Conservation (phyloP, 805 yeast species). For the Saccharomycopsis guyanensis region DNA sequence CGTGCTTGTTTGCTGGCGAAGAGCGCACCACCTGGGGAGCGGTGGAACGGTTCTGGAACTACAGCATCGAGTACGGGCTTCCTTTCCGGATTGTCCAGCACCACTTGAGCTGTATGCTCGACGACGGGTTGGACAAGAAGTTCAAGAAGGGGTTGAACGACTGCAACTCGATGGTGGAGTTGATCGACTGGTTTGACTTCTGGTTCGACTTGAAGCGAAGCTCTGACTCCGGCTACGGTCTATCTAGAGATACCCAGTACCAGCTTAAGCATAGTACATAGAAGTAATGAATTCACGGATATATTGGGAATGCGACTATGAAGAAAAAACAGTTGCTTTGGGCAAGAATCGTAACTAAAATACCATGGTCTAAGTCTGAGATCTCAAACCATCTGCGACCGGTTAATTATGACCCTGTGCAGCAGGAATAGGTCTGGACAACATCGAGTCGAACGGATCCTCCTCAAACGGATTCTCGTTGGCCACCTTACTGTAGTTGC, state of each 20-base stretch:
- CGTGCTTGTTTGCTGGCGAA: conserved; percentile 77
- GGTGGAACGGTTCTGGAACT: conserved; percentile 75
- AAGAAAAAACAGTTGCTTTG: no score
- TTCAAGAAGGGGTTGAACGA: conserved; percentile 59
- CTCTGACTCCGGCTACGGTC: conserved; percentile 66
- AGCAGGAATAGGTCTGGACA: conserved; percentile 5
- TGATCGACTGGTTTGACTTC: conserved; percentile 77
- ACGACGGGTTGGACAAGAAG: conserved; percentile 36
- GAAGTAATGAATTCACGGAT: no score
- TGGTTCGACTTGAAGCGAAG: conserved; percentile 58
- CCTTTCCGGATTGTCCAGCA: conserved; percentile 83
- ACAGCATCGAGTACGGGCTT: conserved; percentile 69
- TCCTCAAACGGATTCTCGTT: conserved; percentile 11
- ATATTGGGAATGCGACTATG: no score
- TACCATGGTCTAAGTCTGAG: no score
- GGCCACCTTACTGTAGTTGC: conserved; percentile 4
- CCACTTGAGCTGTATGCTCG: conserved; percentile 83
- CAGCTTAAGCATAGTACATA: conserved; percentile 19
- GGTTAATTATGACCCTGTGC: background rate
- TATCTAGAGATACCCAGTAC: conserved; percentile 38
- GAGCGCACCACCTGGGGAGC: conserved; percentile 84
- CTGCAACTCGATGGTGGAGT: conserved; percentile 45
- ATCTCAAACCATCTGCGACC: no score
- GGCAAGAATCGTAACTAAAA: no score
- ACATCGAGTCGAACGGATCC: conserved; percentile 7